phyloP scores from a whole-genome alignment of 768 basidiomycete species.

The Panaeolus papilionaceus region DNA sequence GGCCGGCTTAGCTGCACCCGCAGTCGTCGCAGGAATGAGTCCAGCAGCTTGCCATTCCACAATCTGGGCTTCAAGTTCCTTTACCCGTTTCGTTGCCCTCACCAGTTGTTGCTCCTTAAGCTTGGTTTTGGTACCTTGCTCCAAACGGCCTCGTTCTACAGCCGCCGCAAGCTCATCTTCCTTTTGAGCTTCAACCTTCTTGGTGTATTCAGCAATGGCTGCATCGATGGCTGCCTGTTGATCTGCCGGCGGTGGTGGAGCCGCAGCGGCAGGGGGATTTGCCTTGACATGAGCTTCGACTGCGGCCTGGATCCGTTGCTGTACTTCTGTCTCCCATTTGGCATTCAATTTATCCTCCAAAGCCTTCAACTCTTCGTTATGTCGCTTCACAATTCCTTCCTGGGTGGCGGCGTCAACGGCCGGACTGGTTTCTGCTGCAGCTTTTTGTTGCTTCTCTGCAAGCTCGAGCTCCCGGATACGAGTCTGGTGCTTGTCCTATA shows the following conservation, averaged over 20 bases:
- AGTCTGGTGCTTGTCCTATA: conserved; percentile 67
- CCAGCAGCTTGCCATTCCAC: conserved; percentile 61
- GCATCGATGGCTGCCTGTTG: conserved; percentile 50
- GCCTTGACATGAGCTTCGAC: conserved; percentile 52
- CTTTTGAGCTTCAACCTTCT: conserved; percentile 51
- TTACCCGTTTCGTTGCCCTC: conserved; percentile 62
- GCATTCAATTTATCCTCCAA: conserved; percentile 59
- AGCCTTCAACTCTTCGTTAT: conserved; percentile 63
- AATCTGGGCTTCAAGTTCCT: conserved; percentile 72
- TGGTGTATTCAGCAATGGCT: conserved; percentile 56
- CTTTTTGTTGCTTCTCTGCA: conserved; percentile 55
- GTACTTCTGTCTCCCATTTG: conserved; percentile 60
- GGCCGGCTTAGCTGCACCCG: conserved; percentile 24
- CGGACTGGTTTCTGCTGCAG: conserved; percentile 50
- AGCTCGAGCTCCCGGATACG: conserved; percentile 60
- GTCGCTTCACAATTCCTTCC: conserved; percentile 55
- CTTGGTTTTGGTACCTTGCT: conserved; percentile 64
- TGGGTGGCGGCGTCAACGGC: conserved; percentile 30
- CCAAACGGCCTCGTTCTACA: conserved; percentile 72
- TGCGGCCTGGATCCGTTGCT: conserved; percentile 40
- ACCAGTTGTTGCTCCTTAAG: conserved; percentile 77
- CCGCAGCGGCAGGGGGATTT: conserved; percentile 39
- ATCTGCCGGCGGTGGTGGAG: conserved; percentile 32
- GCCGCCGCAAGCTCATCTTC: conserved; percentile 67
- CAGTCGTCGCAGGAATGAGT: conserved; percentile 44